Base-by-base conservation (phyloP, 2,329 filamentous ascomycete genomes). In the Aureobasidium pullulans region DNA sequence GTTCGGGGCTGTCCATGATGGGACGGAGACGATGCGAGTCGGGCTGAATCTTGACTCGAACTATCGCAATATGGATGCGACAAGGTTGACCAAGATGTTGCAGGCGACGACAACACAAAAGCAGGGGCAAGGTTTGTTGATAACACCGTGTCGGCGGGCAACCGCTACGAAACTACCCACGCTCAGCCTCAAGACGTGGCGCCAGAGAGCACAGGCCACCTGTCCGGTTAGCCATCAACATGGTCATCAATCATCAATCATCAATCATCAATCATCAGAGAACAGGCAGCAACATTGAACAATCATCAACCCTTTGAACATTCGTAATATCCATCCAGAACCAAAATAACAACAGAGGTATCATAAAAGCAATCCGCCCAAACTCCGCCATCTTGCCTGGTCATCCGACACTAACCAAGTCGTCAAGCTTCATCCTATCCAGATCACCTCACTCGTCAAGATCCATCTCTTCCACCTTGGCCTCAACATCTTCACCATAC, bases 1-100 rank as follows among this genome's bases (percentile, higher is more conserved):
- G 87, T 79, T 96, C 90, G 63, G 86, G 82, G 69, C 85, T 85
- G 79, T 96, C 90, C 92, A 96, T 96, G 66, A 67, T 61, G 40
- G 54, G 32, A 39, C 54, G 54, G n/a, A 36, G 42, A 43, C 54
- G 54, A 57, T 57, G 54, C 32, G 54, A 57, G 19, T 57, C 54
- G 19, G 36, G 54, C 43, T 57, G 54, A 57, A 57, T 57, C 43
- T 57, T 57, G 54, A 32, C 43, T 48, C 10, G 11, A 1, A 15
- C 16, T 29, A 39, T 57, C 42, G 54, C 43, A 47, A 34, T 23
- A 2, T 19, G 16, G 40, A 57, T 57, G 54, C 43, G 43, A 57
- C 37, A 37, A 46, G 29, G 32, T 36, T 36, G 37, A 8, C 16
- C 16, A 36, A 36, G 37, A 8, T 23, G 50, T 23, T 23, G 29